phyloP scores from a whole-genome alignment of 768 basidiomycete species.

The Panaeolus papilionaceus region DNA sequence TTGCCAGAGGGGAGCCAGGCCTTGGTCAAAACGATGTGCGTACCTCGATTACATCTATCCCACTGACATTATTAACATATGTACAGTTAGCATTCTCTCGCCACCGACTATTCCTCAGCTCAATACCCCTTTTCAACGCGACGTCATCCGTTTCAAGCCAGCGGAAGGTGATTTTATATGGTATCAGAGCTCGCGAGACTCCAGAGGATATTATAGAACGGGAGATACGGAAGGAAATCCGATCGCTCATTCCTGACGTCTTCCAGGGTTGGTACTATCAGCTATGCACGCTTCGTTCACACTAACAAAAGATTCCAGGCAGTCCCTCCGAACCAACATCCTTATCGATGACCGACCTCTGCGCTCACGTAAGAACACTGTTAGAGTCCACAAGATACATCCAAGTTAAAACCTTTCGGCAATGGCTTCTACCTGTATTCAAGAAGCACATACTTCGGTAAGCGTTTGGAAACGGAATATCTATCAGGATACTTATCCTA shows the following conservation, averaged over 20 bases:
- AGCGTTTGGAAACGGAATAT: constrained; percentile 39
- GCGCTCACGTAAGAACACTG: neutral
- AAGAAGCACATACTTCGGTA: constrained; percentile 52
- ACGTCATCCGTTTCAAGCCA: constrained; percentile 69
- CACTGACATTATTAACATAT: constrained; percentile 6
- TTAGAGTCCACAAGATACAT: constrained; percentile 52
- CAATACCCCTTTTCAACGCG: constrained; percentile 72
- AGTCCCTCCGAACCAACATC: constrained; percentile 27
- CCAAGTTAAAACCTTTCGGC: constrained; percentile 70
- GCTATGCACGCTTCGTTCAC: neutral
- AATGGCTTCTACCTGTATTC: constrained; percentile 79
- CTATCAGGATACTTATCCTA: constrained; percentile 14
- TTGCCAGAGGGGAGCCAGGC: constrained; percentile 77
- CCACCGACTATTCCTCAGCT: constrained; percentile 72
- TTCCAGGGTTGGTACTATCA: constrained; percentile 57
- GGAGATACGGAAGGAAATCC: constrained; percentile 74
- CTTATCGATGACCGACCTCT: constrained; percentile 29
- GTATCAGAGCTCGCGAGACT: constrained; percentile 69
- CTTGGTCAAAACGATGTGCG: constrained; percentile 53
- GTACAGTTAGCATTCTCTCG: constrained; percentile 56
- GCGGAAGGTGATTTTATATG: constrained; percentile 73
- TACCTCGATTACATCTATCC: constrained; percentile 1
- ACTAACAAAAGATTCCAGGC: constrained; percentile 37
- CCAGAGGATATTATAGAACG: constrained; percentile 76
- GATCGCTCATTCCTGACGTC: constrained; percentile 65